Percentiles rank a stretch among this genome's conserved stretches.
Conservation (phyloP, 495 filamentous ascomycete species). For the Penicillium cosmopolitanum region DNA sequence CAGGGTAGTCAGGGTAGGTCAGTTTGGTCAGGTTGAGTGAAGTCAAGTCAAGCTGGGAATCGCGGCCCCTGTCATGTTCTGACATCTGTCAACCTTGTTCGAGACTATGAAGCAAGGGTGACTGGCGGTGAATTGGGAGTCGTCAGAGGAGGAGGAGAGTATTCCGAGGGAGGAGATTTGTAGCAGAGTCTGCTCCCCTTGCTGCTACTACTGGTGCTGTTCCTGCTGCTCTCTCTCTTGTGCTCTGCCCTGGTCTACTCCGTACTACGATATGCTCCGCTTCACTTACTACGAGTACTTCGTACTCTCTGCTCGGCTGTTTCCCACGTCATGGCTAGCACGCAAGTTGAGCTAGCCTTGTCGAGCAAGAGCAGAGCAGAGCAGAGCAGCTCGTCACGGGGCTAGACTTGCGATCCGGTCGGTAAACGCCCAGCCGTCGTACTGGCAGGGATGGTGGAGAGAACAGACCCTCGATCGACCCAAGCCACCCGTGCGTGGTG, state of each 20-base stretch:
- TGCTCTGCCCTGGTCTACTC: too few species aligned
- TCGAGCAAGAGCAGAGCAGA: not conserved
- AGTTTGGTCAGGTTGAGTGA: too few species aligned
- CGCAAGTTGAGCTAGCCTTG: too few species aligned
- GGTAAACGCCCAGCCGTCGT: conserved; percentile 17
- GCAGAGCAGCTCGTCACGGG: conserved; percentile 6
- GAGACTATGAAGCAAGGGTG: not conserved
- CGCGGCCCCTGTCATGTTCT: conserved; percentile 12
- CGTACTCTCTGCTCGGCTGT: too few species aligned
- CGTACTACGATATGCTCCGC: too few species aligned
- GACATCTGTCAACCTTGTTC: conserved; percentile 26
- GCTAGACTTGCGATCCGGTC: not conserved
- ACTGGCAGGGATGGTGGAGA: conserved; percentile 31
- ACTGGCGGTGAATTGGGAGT: conserved; percentile 13
- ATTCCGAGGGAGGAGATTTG: too few species aligned
- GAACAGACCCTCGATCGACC: conserved; percentile 40
- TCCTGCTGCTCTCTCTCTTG: too few species aligned
- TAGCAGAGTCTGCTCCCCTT: conserved; percentile 8
- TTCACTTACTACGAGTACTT: too few species aligned
- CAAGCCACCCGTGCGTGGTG: conserved; percentile 45
- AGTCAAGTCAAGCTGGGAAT: not conserved
- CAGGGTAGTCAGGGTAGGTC: too few species aligned
- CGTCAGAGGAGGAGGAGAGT: too few species aligned
- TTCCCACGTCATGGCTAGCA: not conserved
- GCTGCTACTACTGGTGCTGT: not conserved